A percentile compares a stretch with the other conserved stretches of the same genome.
phyloP scores from a whole-genome alignment of 768 basidiomycete genomes.

The Phylloporus arenicola region DNA sequence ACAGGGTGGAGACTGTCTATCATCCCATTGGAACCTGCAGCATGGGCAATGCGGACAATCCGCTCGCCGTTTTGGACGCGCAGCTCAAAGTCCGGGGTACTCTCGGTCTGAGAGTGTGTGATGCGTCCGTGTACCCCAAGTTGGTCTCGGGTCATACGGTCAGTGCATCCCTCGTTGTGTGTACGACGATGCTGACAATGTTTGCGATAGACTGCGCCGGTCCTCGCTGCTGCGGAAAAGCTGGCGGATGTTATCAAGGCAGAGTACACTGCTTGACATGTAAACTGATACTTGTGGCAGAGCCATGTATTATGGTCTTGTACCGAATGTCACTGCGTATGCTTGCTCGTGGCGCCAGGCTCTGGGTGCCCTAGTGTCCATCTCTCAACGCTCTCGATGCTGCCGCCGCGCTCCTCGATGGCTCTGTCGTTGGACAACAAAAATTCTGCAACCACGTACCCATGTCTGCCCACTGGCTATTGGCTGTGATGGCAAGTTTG shows the following conservation, averaged over 20 bases:
- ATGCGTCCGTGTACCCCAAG: constrained; percentile 42
- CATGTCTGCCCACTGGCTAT: too few relatives aligned
- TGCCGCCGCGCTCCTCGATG: too few relatives aligned
- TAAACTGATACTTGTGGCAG: too few relatives aligned
- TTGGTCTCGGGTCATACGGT: constrained; percentile 44
- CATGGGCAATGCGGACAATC: constrained; percentile 37
- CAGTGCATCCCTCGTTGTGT: constrained; percentile 7
- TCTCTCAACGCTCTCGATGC: too few relatives aligned
- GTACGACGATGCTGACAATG: background rate
- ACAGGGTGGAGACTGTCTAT: constrained; percentile 37
- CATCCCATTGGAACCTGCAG: constrained; percentile 38
- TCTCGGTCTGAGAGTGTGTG: constrained; percentile 40
- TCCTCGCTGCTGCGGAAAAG: constrained; percentile 33
- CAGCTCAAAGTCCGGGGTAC: constrained; percentile 40
- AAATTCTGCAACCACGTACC: too few relatives aligned
- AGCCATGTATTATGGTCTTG: background rate
- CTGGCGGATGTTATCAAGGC: constrained; percentile 31
- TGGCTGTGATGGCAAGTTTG: too few relatives aligned
- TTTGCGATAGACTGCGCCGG: constrained; percentile 21
- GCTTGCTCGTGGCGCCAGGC: constrained; percentile 22
- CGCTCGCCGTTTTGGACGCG: constrained; percentile 40
- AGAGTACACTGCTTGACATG: constrained; percentile 10
- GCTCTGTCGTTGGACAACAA: too few relatives aligned
- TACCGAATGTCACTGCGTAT: background rate
- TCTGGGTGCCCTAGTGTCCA: constrained; percentile 11